A percentile compares a stretch with the other conserved stretches of the same genome.
Evolutionary conservation across 768 basidiomycete genomes (phyloP).

Genomic region (Boletus sensibilis): DNA sequence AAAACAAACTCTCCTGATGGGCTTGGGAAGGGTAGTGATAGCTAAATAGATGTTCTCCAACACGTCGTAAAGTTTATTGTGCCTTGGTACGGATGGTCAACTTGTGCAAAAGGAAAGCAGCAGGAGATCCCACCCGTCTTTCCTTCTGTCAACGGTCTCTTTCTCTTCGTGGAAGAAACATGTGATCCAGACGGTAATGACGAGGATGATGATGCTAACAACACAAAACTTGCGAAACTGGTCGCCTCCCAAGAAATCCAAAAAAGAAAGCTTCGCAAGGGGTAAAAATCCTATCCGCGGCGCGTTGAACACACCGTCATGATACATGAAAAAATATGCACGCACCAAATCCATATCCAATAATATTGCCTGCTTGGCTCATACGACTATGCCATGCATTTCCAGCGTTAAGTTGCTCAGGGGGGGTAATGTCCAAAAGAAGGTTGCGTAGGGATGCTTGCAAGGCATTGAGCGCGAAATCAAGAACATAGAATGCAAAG

Average conservation of each 20-base stretch:
- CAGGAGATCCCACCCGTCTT: slow-evolving; percentile 39
- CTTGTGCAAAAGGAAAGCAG: neutral
- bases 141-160: slow-evolving; percentile 50
- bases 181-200: slow-evolving; percentile 82
- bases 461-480: slow-evolving; percentile 96
- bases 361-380: slow-evolving; percentile 94
- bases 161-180: slow-evolving; percentile 84
- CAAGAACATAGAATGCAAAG: slow-evolving; percentile 87
- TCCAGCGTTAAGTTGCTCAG: slow-evolving; percentile 84
- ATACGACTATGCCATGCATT: slow-evolving; percentile 99
- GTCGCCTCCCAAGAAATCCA: slow-evolving; percentile 79
- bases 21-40: slow-evolving; percentile 71
- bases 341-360: slow-evolving; percentile 90
- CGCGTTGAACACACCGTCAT: slow-evolving; percentile 5
- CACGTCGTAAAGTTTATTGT: slow-evolving; percentile 68
- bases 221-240: slow-evolving; percentile 98
- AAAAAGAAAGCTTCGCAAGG: slow-evolving; percentile 73
- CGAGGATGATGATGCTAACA: slow-evolving; percentile 75
- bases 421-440: slow-evolving; percentile 87
- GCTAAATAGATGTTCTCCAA: slow-evolving; percentile 75
- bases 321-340: neutral
- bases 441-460: slow-evolving; percentile 92
- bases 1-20: slow-evolving; percentile 85
- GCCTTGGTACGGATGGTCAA: slow-evolving; percentile 11
- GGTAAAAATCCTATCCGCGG: slow-evolving; percentile 72